Evolutionary conservation across 1,284 basidiomycete species (phyloP), one percentile per base, ranked within the genome.

Genomic region (Cystobasidium slooffiae): DNA sequence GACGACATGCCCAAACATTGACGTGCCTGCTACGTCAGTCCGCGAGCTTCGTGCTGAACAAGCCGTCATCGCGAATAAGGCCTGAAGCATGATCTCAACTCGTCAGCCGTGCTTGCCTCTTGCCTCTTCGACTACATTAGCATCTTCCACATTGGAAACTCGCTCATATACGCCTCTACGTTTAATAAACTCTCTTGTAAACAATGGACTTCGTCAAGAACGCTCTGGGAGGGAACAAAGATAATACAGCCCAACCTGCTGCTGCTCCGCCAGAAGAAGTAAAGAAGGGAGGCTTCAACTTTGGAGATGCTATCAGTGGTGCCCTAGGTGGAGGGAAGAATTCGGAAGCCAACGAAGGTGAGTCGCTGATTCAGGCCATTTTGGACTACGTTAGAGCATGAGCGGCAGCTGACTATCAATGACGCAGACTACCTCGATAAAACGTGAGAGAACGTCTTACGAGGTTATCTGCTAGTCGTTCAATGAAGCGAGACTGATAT

Each of bases 341-440:
- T 12, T 66, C 73, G 39, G 77, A 78, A 61, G 74, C 68, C 37
- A 78, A 78, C 44, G 77, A 76, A 55, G 76, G 77, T 78, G 55
- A n/a, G n/a, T n/a, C n/a, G n/a, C n/a, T n/a, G n/a, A n/a, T n/a
- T n/a, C n/a, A n/a, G n/a, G n/a, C n/a, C n/a, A n/a, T n/a, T n/a
- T n/a, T n/a, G n/a, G n/a, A n/a, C n/a, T n/a, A n/a, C n/a, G n/a
- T n/a, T n/a, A n/a, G n/a, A n/a, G n/a, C n/a, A n/a, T n/a, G n/a
- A n/a, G n/a, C n/a, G n/a, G n/a, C n/a, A n/a, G n/a, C n/a, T n/a
- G n/a, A n/a, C n/a, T n/a, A n/a, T n/a, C n/a, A n/a, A n/a, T n/a
- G n/a, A n/a, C n/a, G n/a, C 22, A 63, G 56, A 49, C 41, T 44
- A 46, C 43, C 44, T 65, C n/a, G 74, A 64, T 44, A 75, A 75